Evolutionary conservation across 495 filamentous ascomycete species (phyloP).

Genomic region (Usnea hakonensis): DNA sequence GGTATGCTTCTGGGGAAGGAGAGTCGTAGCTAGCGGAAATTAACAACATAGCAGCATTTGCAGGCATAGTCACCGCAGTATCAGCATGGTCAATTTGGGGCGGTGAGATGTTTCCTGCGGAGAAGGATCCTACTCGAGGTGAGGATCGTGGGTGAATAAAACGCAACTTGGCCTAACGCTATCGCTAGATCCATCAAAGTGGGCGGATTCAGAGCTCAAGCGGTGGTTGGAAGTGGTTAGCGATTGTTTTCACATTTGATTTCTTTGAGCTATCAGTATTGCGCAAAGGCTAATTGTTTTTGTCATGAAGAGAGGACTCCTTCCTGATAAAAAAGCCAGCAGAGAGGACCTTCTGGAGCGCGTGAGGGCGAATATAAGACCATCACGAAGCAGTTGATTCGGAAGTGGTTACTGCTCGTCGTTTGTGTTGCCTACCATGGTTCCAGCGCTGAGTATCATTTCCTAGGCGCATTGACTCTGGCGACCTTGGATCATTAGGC

Average conservation of each 20-base stretch:
- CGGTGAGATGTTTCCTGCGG: slow-evolving; percentile 64
- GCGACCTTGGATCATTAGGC: background rate
- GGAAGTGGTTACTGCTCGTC: background rate
- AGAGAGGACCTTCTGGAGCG: slow-evolving; percentile 72
- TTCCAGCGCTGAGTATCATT: background rate
- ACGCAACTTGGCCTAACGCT: background rate
- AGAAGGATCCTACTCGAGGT: slow-evolving; percentile 69
- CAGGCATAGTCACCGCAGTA: slow-evolving; percentile 74
- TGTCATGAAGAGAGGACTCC: slow-evolving; percentile 56
- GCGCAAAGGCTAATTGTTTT: slow-evolving; percentile 15
- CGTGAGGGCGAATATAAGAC: slow-evolving; percentile 64
- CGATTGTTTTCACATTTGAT: slow-evolving; percentile 18
- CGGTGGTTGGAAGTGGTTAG: slow-evolving; percentile 72
- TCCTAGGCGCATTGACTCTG: background rate
- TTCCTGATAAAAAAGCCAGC: slow-evolving; percentile 56
- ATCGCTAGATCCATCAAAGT: slow-evolving; percentile 53
- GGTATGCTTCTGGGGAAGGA: slow-evolving; percentile 34
- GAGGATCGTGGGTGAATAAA: slow-evolving; percentile 14
- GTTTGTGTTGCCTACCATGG: background rate
- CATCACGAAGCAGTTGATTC: slow-evolving; percentile 15
- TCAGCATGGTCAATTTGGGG: slow-evolving; percentile 81
- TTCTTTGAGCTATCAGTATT: background rate
- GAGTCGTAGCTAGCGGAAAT: background rate
- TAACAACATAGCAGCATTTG: slow-evolving; percentile 46
- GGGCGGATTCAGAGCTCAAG: slow-evolving; percentile 64